Conservation (phyloP, 768 basidiomycete species). For the Leccinum rimulosum region DNA sequence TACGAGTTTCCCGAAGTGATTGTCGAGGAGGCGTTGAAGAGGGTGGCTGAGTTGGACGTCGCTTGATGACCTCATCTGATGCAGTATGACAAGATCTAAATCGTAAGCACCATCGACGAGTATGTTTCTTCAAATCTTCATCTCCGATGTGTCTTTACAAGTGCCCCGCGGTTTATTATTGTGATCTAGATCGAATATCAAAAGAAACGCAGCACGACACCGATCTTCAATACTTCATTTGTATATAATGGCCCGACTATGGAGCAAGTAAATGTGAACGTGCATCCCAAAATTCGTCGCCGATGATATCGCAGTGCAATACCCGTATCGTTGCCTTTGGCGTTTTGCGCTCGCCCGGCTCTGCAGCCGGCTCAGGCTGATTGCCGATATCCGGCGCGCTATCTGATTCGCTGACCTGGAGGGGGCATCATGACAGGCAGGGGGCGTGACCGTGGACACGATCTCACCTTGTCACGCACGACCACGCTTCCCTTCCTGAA, state of each 20-base stretch:
- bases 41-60: slow-evolving; percentile 9
- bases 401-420: slow-evolving; percentile 11
- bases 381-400: neutral
- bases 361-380: neutral
- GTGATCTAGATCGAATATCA: neutral
- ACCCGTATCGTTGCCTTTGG: slow-evolving; percentile 49
- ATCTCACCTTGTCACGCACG: slow-evolving; percentile 57
- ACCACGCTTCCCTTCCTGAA: slow-evolving; percentile 87
- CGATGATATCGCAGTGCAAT: slow-evolving; percentile 82
- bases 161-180: neutral
- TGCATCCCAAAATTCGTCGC: slow-evolving; percentile 74
- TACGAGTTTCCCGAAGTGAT: slow-evolving; percentile 24
- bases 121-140: neutral
- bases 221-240: neutral
- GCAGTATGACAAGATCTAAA: no score
- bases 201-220: neutral
- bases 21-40: slow-evolving; percentile 15
- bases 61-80: neutral
- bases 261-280: slow-evolving; percentile 50
- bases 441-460: neutral
- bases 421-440: neutral
- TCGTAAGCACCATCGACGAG: no score
- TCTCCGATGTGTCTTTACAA: neutral
- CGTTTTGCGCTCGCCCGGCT: slow-evolving; percentile 34
- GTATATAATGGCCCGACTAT: neutral